Percentiles rank a stretch among this genome's conserved stretches.
Evolutionary conservation across 2,329 filamentous ascomycete genomes (phyloP).

Genomic region (Pseudogymnoascus sp.): DNA sequence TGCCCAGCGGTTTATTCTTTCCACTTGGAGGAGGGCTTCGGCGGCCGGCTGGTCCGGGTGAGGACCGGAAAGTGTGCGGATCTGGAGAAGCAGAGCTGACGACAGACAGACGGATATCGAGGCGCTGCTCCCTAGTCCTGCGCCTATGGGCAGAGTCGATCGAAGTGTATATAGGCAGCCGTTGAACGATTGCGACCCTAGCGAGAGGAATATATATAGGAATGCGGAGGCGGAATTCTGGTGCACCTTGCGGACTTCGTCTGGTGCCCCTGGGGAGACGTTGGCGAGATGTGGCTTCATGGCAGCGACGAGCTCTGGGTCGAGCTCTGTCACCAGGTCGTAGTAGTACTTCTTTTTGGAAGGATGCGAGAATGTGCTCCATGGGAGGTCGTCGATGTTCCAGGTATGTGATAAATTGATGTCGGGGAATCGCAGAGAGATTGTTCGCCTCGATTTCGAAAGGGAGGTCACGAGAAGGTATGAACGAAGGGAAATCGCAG

Average conservation of each 20-base stretch:
- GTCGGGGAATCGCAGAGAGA: constrained; percentile 84
- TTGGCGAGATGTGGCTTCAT: constrained; percentile 68
- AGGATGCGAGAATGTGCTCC: constrained; percentile 69
- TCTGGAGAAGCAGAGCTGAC: constrained; percentile 75
- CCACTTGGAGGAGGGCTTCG: constrained; percentile 82
- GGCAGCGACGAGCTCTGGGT: constrained; percentile 70
- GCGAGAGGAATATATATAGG: constrained; percentile 83
- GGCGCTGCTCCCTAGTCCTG: constrained; percentile 87
- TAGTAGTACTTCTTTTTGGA: constrained; percentile 94
- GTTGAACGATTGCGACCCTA: constrained; percentile 70
- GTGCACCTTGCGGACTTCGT: constrained; percentile 75
- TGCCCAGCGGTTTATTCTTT: constrained; percentile 95
- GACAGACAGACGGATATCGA: constrained; percentile 86
- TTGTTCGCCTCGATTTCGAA: constrained; percentile 81
- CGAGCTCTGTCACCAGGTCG: constrained; percentile 74
- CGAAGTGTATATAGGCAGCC: constrained; percentile 84
- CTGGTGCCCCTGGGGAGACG: constrained; percentile 58
- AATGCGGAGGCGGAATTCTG: constrained; percentile 74
- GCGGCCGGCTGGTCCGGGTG: constrained; percentile 83
- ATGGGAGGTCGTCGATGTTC: constrained; percentile 88
- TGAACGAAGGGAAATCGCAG: constrained; percentile 87
- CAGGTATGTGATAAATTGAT: constrained; percentile 84
- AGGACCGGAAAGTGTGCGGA: constrained; percentile 78
- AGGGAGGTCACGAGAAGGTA: constrained; percentile 93
- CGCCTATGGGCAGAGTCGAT: constrained; percentile 87